Evolutionary conservation across 2,329 filamentous ascomycete species (phyloP), one percentile per base, ranked within the genome.

Genomic region (Aspergillus brunneoviolaceus): DNA sequence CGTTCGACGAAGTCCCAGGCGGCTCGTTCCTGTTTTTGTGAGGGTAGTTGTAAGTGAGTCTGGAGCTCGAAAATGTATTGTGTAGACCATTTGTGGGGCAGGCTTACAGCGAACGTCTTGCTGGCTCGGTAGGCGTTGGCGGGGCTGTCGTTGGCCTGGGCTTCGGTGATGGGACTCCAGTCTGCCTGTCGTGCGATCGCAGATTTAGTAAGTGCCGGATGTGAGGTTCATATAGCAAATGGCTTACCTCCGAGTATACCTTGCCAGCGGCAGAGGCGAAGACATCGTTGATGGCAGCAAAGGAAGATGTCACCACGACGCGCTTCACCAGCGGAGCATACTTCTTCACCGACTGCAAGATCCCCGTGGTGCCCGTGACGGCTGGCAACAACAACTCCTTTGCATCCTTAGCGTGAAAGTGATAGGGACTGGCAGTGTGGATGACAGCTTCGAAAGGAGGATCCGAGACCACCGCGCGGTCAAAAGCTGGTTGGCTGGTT

Each of bases 401-500:
- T 29, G 63, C 61, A 42, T 69, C 63, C 27, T 60, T 58, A 55
- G 92, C 85, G 31, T 87, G 86, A 70, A 87, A 83, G 67, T 89
- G 85, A 77, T 89, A 92, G 0, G 90, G 89, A 0, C 83, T 86
- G 1, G 88, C 88, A 2, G 87, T 89, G 73, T 91, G 87, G 53
- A 91, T 81, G 51, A 93, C 88, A 23, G 82, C 85, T 67, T 89
- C 86, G 60, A 93, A 88, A 0, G 85, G 84, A 0, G 83, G 83
- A 49, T 85, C 79, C 11, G 82, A 84, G 49, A 82, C 72, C 29
- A 86, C 81, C 9, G 82, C 84, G 62, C 81, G 71, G 59, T 88
- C 82, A 64, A 93, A 94, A 10, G 88, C 89, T n/a, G 56, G 57
- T 12, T 35, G 11, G 11, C 33, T 35, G 27, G 33, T 35, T 35